A percentile compares a stretch with the other conserved stretches of the same genome.
Evolutionary conservation across 305 asterid genomes (phyloP).

Genomic region (Fraxinus velutina): DNA sequence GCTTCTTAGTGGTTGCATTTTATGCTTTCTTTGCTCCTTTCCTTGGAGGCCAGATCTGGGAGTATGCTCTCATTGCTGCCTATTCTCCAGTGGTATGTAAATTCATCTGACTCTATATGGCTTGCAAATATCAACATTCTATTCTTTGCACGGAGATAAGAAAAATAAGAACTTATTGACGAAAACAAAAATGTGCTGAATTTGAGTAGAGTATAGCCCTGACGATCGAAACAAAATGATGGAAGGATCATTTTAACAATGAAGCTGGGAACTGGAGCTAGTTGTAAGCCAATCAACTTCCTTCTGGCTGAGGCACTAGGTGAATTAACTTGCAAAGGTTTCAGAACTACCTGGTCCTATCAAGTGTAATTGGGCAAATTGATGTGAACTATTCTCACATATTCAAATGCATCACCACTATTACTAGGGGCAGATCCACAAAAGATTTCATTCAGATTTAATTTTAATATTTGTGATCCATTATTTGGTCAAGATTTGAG

Average conservation of each 20-base stretch:
- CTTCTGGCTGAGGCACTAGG: neutral
- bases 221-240: neutral
- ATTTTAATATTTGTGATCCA: neutral
- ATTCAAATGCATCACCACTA: neutral
- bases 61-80: slow-evolving; percentile 59
- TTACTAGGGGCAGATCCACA: neutral
- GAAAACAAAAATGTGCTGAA: neutral
- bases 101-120: slow-evolving; percentile 19
- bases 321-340: neutral
- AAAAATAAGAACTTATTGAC: neutral
- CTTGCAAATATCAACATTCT: slow-evolving; percentile 17
- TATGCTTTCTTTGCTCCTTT: slow-evolving; percentile 98
- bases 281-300: neutral
- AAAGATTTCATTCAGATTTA: neutral
- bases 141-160: neutral
- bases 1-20: slow-evolving; percentile 86
- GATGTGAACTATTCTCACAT: neutral
- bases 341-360: neutral
- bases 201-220: neutral
- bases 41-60: slow-evolving; percentile 88
- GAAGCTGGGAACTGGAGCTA: neutral
- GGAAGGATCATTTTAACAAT: neutral
- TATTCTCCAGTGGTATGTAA: slow-evolving; percentile 91
- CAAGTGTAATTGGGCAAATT: neutral
- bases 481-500: neutral